Evolutionary conservation across 768 basidiomycete species (phyloP), one percentile per base, ranked within the genome.

Genomic region (Cubamyces sp.): DNA sequence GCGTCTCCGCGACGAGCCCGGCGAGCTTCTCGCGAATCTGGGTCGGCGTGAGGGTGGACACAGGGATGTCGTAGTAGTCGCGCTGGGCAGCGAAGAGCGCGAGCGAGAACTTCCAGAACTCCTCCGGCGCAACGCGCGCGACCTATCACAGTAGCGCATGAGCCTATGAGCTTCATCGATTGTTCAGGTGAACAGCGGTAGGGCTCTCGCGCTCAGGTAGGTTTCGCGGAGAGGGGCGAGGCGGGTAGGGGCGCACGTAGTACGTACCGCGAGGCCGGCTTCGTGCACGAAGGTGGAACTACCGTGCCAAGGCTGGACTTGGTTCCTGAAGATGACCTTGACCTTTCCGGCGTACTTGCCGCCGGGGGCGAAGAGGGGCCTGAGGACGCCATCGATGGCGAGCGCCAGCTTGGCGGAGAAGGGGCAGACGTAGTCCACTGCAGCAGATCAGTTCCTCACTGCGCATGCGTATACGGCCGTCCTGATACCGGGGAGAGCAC

Each of bases 401-500:
- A 79, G 74, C 11, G 86, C 77, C 48, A 90, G 68, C 74, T 89
- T 91, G 15, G 83, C 84, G 64, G 88, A 91, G 81, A 79, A 94
- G 1, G 92, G 92, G 68, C 92, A 95, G 68, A 92, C 90, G 73
- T 91, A 93, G 74, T 94, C 93, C 76, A 93, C 91, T 92, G 65
- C 1, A 39, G 59, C 14, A 16, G 48, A 16, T 15, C 16, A 26
- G 12, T 7, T 11, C 28, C 9, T 15, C 14, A 7, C 46, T 25
- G n/a, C 46, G 7, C 18, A 12, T 14, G 12, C n/a, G 16, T 15
- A 23, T 26, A 48, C 23, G 18, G 21, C 23, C 15, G 18, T 49
- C 26, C 25, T n/a, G n/a, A n/a, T n/a, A n/a, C n/a, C 25, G 14
- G n/a, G 15, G 21, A 18, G 16, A 23, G 53, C 0, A 72, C 89